Percentiles rank a stretch among this genome's conserved stretches.
Conservation (phyloP, 495 filamentous ascomycete species). For the Hypomontagnella monticulosa region DNA sequence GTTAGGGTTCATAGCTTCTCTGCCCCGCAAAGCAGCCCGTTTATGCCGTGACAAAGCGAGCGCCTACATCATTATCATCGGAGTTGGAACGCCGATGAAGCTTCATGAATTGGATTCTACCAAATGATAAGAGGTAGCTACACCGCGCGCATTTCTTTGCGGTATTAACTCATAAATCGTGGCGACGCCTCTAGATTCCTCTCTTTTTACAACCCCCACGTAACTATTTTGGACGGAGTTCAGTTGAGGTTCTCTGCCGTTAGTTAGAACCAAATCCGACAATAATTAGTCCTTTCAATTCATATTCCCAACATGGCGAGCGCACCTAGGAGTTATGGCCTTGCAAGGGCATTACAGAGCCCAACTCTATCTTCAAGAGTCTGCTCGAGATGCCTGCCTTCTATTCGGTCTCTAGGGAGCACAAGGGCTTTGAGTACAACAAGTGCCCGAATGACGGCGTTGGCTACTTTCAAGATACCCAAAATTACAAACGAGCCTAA, state of each 20-base stretch:
- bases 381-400: conserved; percentile 34
- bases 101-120: conserved; percentile 16
- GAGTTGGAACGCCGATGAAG: conserved; percentile 36
- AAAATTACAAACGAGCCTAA: conserved; percentile 92
- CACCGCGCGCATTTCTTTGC: neutral
- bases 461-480: conserved; percentile 88
- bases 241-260: conserved; percentile 1
- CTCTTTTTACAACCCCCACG: neutral
- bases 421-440: conserved; percentile 33
- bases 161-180: neutral
- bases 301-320: conserved; percentile 26
- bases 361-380: conserved; percentile 26
- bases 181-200: conserved; percentile 7
- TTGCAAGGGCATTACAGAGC: conserved; percentile 36
- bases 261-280: neutral
- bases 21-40: conserved; percentile 24
- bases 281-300: neutral
- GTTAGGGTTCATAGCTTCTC: conserved; percentile 20
- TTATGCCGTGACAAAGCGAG: conserved; percentile 43
- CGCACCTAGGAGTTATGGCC: conserved; percentile 32
- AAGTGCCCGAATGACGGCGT: conserved; percentile 43
- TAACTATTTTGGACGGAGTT: neutral
- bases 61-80: conserved; percentile 36
- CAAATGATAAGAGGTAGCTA: conserved; percentile 22
- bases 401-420: conserved; percentile 28